phyloP scores from a whole-genome alignment of 371 early-diverging fungal genomes.

The Mortierella polycephala region DNA sequence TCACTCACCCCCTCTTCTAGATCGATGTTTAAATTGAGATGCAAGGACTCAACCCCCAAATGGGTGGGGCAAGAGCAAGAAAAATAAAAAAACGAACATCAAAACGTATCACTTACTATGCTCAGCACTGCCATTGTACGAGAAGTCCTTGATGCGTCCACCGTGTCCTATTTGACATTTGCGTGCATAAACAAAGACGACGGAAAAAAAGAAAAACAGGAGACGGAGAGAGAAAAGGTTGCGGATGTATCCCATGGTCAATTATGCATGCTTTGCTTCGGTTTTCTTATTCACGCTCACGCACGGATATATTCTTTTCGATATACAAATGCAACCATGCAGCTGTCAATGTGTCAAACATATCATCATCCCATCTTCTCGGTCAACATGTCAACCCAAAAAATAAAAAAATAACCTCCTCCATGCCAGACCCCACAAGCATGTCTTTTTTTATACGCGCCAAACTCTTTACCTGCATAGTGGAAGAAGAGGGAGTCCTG shows the following conservation, averaged over 20 bases:
- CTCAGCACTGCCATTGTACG: conserved; percentile 49
- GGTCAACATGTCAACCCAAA: background rate
- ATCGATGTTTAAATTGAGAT: background rate
- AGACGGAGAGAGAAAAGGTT: conserved; percentile 4
- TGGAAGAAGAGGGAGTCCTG: conserved; percentile 73
- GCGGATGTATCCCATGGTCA: conserved; percentile 1
- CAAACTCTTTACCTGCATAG: conserved; percentile 52
- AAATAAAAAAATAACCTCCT: conserved; percentile 55
- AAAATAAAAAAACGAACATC: conserved; percentile 24
- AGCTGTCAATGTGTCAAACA: no score
- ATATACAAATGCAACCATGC: no score
- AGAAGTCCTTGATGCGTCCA: conserved; percentile 60
- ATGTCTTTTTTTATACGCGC: background rate
- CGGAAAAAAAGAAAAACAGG: background rate
- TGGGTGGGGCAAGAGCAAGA: conserved; percentile 46
- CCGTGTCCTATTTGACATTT: conserved; percentile 79
- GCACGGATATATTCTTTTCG: no score
- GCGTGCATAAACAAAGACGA: background rate
- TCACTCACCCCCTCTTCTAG: background rate
- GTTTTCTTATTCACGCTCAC: background rate
- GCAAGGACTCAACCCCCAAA: background rate
- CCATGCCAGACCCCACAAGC: conserved; percentile 40
- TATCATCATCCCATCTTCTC: no score
- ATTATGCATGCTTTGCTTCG: background rate
- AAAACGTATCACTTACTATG: conserved; percentile 49